phyloP scores from a whole-genome alignment of 2,329 filamentous ascomycete species.

The Coniochaeta sp. region DNA sequence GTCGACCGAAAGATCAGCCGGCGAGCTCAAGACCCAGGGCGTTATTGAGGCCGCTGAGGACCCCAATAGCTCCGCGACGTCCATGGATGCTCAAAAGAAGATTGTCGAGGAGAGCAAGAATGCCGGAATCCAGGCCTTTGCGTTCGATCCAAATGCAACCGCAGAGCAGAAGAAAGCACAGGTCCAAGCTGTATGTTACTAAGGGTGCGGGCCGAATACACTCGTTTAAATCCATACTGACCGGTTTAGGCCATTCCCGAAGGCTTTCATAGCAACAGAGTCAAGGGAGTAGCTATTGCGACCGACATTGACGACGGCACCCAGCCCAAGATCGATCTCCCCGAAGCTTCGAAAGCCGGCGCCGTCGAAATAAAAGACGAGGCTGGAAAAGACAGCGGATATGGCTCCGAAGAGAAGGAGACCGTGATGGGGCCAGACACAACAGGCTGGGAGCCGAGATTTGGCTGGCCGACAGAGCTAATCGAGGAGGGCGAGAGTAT shows the following conservation, averaged over 20 bases:
- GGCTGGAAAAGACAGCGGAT: slow-evolving; percentile 36
- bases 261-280: slow-evolving; percentile 54
- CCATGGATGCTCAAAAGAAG: slow-evolving; percentile 65
- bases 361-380: slow-evolving; percentile 51
- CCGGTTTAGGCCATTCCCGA: slow-evolving; percentile 50
- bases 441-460: slow-evolving; percentile 84
- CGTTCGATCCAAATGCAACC: slow-evolving; percentile 80
- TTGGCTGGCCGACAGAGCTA: slow-evolving; percentile 62
- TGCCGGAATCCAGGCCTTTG: slow-evolving; percentile 72
- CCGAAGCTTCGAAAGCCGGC: slow-evolving; percentile 63
- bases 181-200: slow-evolving; percentile 60
- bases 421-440: slow-evolving; percentile 41
- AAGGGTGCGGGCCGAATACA: neutral
- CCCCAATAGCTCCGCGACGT: slow-evolving; percentile 58
- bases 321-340: slow-evolving; percentile 67
- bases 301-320: slow-evolving; percentile 74
- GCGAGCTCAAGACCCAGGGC: slow-evolving; percentile 75
- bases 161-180: slow-evolving; percentile 79
- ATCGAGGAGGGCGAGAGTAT: slow-evolving; percentile 57
- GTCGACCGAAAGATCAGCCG: slow-evolving; percentile 21
- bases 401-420: slow-evolving; percentile 44
- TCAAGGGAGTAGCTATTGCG: slow-evolving; percentile 62
- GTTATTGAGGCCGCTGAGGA: slow-evolving; percentile 71
- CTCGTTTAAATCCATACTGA: slow-evolving; percentile 8
- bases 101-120: slow-evolving; percentile 72